phyloP scores from a whole-genome alignment of 352 stramenopile species.

The Globisporangium yorkense region DNA sequence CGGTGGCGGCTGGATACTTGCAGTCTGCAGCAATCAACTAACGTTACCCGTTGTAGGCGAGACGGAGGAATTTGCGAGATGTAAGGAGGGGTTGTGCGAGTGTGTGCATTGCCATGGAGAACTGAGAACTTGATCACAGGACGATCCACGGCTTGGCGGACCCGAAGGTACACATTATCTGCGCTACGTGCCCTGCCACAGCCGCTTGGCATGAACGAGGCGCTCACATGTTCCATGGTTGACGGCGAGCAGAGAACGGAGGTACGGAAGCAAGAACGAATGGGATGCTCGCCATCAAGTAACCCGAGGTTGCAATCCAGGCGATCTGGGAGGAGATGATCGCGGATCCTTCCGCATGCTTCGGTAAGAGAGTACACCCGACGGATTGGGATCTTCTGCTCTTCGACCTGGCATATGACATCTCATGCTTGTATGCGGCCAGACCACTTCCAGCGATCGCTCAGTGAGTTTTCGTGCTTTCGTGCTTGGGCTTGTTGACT shows the following conservation, averaged over 20 bases:
- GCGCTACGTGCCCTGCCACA: not conserved
- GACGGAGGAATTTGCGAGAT: conserved; percentile 56
- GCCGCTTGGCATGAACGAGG: not conserved
- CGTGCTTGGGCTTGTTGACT: not conserved
- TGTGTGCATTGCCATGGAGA: not conserved
- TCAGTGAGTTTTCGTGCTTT: conserved; percentile 28
- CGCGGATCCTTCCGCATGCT: conserved; percentile 73
- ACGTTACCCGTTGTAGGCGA: conserved; percentile 14
- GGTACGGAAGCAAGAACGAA: not conserved
- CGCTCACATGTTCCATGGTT: not conserved
- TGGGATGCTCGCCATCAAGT: not conserved
- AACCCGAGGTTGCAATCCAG: conserved; percentile 17
- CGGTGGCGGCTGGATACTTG: not conserved
- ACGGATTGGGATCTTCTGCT: too few species aligned
- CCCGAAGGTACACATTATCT: conserved; percentile 32
- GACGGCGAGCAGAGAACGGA: conserved; percentile 5
- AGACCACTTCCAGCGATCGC: conserved; percentile 72
- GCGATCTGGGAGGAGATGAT: conserved; percentile 89
- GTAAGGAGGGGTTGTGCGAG: conserved; percentile 21
- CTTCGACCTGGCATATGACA: not conserved
- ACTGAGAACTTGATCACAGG: conserved; percentile 15
- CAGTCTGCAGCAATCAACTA: not conserved
- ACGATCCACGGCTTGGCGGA: conserved; percentile 63
- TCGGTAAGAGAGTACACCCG: conserved; percentile 28
- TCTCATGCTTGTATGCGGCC: not conserved